Evolutionary conservation across 2,329 filamentous ascomycete species (phyloP), one percentile per base, ranked within the genome.

Genomic region (Niveomyces coronatus): DNA sequence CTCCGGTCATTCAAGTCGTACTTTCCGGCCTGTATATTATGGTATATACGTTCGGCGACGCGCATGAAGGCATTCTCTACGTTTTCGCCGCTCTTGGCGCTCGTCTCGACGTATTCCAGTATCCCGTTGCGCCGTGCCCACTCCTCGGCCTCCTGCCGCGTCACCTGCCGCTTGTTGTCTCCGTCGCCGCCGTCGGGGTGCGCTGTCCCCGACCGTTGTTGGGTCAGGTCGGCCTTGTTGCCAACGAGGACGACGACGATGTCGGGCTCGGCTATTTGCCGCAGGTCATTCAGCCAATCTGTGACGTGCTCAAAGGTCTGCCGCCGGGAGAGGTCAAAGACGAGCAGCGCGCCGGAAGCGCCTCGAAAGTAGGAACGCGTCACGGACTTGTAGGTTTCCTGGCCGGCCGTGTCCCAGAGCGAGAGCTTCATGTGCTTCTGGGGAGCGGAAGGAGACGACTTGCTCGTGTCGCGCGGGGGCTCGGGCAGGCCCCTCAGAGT

Each of bases 341-440:
- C 91, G 18, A 98, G 76, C 11, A 98, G 71, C 31, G 73, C 74
- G 42, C 74, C 74, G 18, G 70, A 74, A 13, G 74, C 74, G 51
- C 87, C 88, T 37, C 88, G 82, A 62, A 94, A 94, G 65, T 95
- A 95, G 44, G 84, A 91, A 39, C 89, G 73, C 8, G 89, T 96
- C 42, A 96, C 91, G 31, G 83, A 89, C 60, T 95, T 95, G 69
- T 96, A 96, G 10, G 87, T 94, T 66, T 96, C 89, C 60, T 96
- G 89, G 18, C 89, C 89, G 13, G 89, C 89, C 1, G 89, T 96
- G 56, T 95, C 89, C 89, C 89, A 96, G 9, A 96, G 69, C 31
- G 80, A 86, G 5, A 94, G 73, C 63, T 94, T 94, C 87, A 94
- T 94, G 64, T 89, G 82, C 53, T 77, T 80, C 57, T 81, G 76